Percentiles rank a stretch among this genome's conserved stretches.
phyloP scores from a whole-genome alignment of 2,329 filamentous ascomycete genomes.

The Phialemonium atrogriseum region DNA sequence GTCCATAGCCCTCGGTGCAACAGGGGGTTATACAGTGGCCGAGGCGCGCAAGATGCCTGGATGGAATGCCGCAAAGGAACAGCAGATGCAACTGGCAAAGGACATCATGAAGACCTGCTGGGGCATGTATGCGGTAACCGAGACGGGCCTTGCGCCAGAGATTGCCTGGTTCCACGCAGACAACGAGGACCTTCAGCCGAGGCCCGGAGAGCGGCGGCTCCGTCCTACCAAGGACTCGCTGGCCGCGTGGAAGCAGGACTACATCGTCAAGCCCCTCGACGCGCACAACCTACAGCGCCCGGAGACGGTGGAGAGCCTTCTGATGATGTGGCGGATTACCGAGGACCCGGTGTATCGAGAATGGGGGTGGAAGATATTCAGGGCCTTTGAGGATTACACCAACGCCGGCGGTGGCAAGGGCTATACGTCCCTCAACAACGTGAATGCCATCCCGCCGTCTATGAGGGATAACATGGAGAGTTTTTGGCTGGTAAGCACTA shows the following conservation, averaged over 20 bases:
- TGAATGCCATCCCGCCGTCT: slow-evolving; percentile 13
- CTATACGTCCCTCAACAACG: slow-evolving; percentile 14
- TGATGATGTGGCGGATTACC: slow-evolving; percentile 6
- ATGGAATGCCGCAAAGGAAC: slow-evolving; percentile 58
- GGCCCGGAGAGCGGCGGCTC: slow-evolving; percentile 23
- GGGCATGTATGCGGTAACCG: slow-evolving; percentile 62
- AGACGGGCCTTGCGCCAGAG: slow-evolving; percentile 62
- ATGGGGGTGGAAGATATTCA: slow-evolving; percentile 6
- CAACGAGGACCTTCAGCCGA: slow-evolving; percentile 35
- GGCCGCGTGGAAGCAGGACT: slow-evolving; percentile 51
- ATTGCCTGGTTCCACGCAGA: slow-evolving; percentile 62
- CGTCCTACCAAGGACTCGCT: slow-evolving; percentile 16
- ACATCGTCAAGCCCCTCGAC: slow-evolving; percentile 54
- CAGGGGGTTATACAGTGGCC: slow-evolving; percentile 49
- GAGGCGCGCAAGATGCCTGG: slow-evolving; percentile 39
- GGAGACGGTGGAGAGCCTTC: slow-evolving; percentile 6
- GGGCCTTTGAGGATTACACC: slow-evolving; percentile 10
- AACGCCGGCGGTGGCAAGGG: slow-evolving; percentile 9
- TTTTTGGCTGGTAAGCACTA: slow-evolving; percentile 15
- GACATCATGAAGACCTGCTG: slow-evolving; percentile 70
- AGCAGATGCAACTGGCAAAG: slow-evolving; percentile 57
- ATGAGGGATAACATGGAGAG: slow-evolving; percentile 18
- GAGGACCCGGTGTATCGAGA: slow-evolving; percentile 5
- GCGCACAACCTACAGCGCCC: slow-evolving; percentile 51
- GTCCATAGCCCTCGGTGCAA: slow-evolving; percentile 61